phyloP scores from a whole-genome alignment of 495 filamentous ascomycete species.

The Xanthoparmelia taractica region DNA sequence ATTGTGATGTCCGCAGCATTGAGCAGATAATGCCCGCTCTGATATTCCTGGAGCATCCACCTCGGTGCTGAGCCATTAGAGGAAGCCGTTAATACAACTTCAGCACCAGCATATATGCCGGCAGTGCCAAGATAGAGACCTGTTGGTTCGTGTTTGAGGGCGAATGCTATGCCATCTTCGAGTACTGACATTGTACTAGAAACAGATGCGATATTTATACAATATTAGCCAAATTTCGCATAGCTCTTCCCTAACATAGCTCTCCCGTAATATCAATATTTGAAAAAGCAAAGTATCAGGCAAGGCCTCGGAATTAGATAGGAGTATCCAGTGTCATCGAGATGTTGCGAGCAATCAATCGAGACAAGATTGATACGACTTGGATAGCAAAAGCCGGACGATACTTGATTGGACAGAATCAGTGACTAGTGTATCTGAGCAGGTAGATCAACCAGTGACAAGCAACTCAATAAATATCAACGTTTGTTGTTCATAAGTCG shows the following conservation, averaged over 20 bases:
- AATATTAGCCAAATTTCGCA: background rate
- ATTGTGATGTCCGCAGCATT: background rate
- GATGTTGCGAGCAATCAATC: no score
- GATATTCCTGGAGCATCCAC: background rate
- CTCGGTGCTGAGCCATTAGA: background rate
- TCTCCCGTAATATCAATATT: no score
- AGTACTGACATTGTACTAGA: background rate
- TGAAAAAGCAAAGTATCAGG: no score
- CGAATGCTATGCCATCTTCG: background rate
- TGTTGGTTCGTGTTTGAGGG: background rate
- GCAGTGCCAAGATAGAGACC: background rate
- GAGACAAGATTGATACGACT: no score
- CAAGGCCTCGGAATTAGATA: no score
- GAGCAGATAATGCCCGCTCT: constrained; percentile 2
- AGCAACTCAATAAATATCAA: background rate
- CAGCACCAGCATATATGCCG: constrained; percentile 7
- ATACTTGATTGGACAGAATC: background rate
- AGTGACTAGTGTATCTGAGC: background rate
- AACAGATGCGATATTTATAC: background rate
- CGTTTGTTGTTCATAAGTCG: no score
- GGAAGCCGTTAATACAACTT: background rate
- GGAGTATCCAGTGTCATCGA: no score
- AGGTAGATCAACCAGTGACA: background rate
- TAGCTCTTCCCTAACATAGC: no score
- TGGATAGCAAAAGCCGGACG: background rate